These are phyloP conservation scores for Przewalskia tangutica DNA, from an alignment of 257 asterid genomes.

Conservation along the genomic window DNA sequence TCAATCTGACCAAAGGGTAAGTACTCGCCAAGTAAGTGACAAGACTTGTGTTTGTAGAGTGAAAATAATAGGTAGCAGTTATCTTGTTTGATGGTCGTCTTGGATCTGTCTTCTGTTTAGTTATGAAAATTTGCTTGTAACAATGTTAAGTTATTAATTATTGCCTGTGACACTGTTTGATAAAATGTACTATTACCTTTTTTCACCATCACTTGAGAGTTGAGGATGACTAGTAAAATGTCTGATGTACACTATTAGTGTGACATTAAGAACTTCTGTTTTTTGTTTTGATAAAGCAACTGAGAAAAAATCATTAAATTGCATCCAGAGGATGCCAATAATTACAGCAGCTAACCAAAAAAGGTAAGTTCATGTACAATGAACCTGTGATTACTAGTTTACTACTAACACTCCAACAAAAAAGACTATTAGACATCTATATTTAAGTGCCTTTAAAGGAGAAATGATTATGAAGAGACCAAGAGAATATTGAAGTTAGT, in stretches of 20 bases:
- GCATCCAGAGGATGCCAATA: neutral
- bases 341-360: neutral
- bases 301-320: neutral
- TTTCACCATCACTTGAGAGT: neutral
- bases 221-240: neutral
- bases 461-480: neutral
- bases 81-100: constrained; percentile 5
- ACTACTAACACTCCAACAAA: neutral
- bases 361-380: neutral
- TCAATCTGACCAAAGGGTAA: neutral
- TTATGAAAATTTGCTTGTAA: constrained; percentile 6
- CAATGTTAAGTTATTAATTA: neutral
- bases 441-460: neutral
- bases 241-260: neutral
- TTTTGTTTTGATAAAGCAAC: neutral
- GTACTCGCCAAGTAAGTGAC: neutral
- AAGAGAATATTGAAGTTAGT: neutral
- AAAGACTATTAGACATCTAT: neutral
- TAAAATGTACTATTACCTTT: neutral
- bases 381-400: neutral
- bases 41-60: constrained; percentile 8
- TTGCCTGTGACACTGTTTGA: constrained; percentile 2
- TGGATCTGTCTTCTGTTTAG: constrained; percentile 6
- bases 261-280: neutral
- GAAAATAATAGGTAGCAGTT: constrained; percentile 11